Base-by-base conservation (phyloP, 2,329 filamentous ascomycete genomes). In the Thermomyces lanuginosus region DNA sequence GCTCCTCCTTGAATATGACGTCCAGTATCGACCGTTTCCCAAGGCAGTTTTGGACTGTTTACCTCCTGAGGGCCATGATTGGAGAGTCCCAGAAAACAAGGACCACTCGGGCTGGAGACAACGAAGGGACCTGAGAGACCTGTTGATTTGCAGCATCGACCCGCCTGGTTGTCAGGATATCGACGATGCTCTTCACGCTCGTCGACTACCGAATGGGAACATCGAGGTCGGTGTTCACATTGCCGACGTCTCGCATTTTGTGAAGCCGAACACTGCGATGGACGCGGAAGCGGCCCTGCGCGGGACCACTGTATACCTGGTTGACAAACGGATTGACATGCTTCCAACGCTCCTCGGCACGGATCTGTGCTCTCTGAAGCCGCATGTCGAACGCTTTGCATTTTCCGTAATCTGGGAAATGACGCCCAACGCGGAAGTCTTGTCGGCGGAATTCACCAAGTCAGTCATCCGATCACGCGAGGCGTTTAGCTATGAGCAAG, bases 271-370 rank as follows among this genome's bases (percentile, higher is more conserved):
- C 51, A 98, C 86, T 45, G 77, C 89, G 28, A 98, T 98, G 89
- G 91, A 98, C 49, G 70, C 74, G 24, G 89, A 98, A 56, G 89
- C 89, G 3, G 89, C 82, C 46, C 72, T 92, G 45, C 76, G 89
- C 43, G 89, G 89, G 35, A 95, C 89, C 4, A 95, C 86, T 0
- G 89, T 98, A 15, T 98, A 98, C 49, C 64, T 98, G 9, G 89
- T 98, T 3, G 89, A 98, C 55, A 98, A 98, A 64, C 83, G 89
- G 43, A 98, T 98, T 43, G 91, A 98, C 61, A 98, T 98, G 91
- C 66, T 98, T 51, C 91, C 91, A 1, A 84, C 83, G 66, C 73
- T 98, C 16, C 73, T 98, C 8, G 89, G 89, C 31, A 98, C 89
- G 1, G 84, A 98, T 45, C 64, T 98, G 1, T 98, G 89, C 58